Evolutionary conservation across 192 early-diverging fungal species (phyloP), one percentile per base, ranked within the genome.

Genomic region (Funneliformis geosporum): DNA sequence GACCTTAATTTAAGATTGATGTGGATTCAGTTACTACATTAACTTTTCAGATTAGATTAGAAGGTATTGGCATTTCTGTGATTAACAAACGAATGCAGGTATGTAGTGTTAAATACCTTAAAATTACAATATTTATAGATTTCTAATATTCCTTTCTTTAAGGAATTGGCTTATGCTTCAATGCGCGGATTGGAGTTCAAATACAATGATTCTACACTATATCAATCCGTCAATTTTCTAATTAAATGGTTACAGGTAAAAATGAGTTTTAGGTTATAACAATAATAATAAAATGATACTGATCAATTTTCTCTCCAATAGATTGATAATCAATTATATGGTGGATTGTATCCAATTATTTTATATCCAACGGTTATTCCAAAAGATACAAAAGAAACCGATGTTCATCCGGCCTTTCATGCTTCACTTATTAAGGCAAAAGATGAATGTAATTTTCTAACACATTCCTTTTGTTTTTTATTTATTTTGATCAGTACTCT

Each of bases 241-340:
- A 90, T 96, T 23, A 92, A 96, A 68, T 99, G 98, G 98, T 79
- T 97, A 25, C 96, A 93, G 86, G 89, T 88, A 16, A n/a, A 10
- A n/a, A n/a, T n/a, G 1, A 43, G 8, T 43, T 69, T 43, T 8
- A 10, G 23, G 8, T 44, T 33, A 33, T 42, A n/a, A 9, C 23
- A 14, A 10, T 2, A 65, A 28, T 5, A 65, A 27, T 65, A 33
- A 28, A 64, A 38, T 16, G 40, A 40, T 71, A 47, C 59, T 83
- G 11, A 16, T 2, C 16, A n/a, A 33, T n/a, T 43, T 84, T 72
- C 47, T 79, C n/a, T n/a, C 75, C 61, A 38, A 28, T 82, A 97
- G 89, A 92, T 99, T 73, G 98, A 99, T 83, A 99, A 98, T 86
- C 97, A 99, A 83, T 84, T 98, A 4, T 93, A 93, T 72, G 96